Conservation (phyloP, 1,139 yeast genomes). For the Sugiyamaella xylanicola region DNA sequence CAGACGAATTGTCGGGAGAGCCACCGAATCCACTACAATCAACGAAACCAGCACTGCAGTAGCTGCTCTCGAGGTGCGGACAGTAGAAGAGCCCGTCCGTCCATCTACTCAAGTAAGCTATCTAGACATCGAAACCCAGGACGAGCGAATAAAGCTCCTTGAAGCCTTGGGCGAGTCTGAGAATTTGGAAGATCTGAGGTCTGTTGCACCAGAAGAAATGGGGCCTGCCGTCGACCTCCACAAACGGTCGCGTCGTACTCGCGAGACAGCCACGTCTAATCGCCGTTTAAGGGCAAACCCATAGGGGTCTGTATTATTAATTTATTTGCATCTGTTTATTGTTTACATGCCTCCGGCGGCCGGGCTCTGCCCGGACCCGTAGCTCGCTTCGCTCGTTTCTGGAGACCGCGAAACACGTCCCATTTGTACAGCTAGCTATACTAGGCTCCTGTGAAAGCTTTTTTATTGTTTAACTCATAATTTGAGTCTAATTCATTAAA, state of each 20-base stretch:
- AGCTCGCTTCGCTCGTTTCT: background rate
- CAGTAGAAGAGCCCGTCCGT: background rate
- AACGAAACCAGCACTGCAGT: background rate
- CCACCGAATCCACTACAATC: constrained; percentile 18
- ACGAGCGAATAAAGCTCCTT: constrained; percentile 31
- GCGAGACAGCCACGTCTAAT: constrained; percentile 2
- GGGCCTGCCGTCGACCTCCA: constrained; percentile 29
- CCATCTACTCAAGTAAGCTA: constrained; percentile 33
- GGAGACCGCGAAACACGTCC: too few species aligned
- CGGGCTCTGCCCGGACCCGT: background rate
- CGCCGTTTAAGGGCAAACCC: constrained; percentile 15
- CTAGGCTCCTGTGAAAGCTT: too few species aligned
- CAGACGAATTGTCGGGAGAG: constrained; percentile 26
- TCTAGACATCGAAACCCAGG: constrained; percentile 32
- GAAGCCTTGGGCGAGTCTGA: constrained; percentile 33
- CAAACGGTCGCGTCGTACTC: constrained; percentile 13
- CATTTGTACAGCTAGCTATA: too few species aligned
- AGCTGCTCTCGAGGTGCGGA: background rate
- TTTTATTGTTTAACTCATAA: too few species aligned
- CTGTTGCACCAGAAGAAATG: constrained; percentile 24
- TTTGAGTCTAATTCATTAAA: constrained; percentile 31
- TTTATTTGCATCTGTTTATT: background rate
- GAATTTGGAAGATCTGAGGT: constrained; percentile 6
- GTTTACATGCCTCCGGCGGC: constrained; percentile 3
- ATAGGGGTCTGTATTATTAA: background rate